Percentiles rank a stretch among this genome's conserved stretches.
These are phyloP conservation scores for Onygenales sp. DNA, from an alignment of 2,329 filamentous ascomycete species.

Conservation along the genomic window DNA sequence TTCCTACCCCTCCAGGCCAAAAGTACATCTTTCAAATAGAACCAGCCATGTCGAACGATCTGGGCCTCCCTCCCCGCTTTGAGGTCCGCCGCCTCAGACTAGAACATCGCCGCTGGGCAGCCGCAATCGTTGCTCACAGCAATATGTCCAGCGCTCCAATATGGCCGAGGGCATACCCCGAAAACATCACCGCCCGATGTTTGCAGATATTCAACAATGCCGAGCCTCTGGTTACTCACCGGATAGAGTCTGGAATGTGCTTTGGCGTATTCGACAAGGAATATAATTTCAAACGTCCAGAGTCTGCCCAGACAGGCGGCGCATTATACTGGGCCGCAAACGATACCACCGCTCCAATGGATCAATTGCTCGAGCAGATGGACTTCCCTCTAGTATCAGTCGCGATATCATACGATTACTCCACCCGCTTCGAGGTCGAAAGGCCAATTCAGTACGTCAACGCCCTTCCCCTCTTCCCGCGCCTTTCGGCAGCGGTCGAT, in stretches of 20 bases:
- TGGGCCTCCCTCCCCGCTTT: constrained; percentile 7
- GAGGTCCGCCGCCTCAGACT: constrained; percentile 10
- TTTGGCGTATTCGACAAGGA: constrained; percentile 32
- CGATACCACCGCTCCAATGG: constrained; percentile 2
- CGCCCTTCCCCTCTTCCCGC: constrained; percentile 6
- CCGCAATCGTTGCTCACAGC: constrained; percentile 10
- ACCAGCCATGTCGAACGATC: too few relatives aligned
- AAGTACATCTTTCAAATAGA: too few relatives aligned
- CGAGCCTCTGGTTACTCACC: constrained; percentile 24
- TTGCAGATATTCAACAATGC: not conserved
- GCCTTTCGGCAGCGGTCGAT: not conserved
- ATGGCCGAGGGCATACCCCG: constrained; percentile 11
- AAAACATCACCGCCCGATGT: not conserved
- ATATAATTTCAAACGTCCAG: constrained; percentile 25
- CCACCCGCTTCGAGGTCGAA: constrained; percentile 12
- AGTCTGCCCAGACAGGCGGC: constrained; percentile 17
- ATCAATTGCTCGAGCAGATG: constrained; percentile 20
- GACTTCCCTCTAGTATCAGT: constrained; percentile 32
- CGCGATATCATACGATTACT: constrained; percentile 25
- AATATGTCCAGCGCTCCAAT: constrained; percentile 13
- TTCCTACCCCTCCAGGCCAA: not conserved
- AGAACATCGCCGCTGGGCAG: constrained; percentile 8
- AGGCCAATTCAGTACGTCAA: constrained; percentile 14
- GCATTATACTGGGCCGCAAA: constrained; percentile 13
- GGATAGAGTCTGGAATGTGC: constrained; percentile 24